Percentiles rank a stretch among this genome's conserved stretches.
These are phyloP conservation scores for Saccharomyces jurei DNA, from an alignment of 805 yeast species.

Conservation along the genomic window DNA sequence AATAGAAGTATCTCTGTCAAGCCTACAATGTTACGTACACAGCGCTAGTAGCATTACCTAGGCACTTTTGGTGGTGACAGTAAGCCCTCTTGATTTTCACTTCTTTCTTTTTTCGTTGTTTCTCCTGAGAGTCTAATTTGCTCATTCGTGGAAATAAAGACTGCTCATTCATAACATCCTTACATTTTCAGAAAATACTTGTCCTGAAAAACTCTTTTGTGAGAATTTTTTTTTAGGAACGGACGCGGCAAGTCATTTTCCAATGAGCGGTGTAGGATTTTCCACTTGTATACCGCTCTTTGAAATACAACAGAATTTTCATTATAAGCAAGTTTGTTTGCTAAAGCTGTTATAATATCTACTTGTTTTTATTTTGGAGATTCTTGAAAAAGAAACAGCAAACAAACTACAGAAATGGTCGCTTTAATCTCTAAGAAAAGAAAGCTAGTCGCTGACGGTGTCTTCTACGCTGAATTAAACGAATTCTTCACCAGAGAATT, in stretches of 20 bases:
- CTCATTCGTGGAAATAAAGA: neutral
- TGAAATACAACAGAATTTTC: neutral
- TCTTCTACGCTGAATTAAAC: conserved; percentile 99
- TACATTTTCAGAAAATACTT: neutral
- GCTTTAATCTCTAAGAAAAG: conserved; percentile 87
- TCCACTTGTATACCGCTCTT: neutral
- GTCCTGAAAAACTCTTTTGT: neutral
- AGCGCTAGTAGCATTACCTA: no score
- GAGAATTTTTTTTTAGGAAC: neutral
- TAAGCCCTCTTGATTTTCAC: neutral
- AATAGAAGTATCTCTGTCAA: no score
- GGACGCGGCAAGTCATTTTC: neutral
- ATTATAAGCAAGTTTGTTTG: neutral
- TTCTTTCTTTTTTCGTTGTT: neutral
- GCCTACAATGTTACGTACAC: no score
- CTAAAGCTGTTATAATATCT: neutral
- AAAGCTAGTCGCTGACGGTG: conserved; percentile 99
- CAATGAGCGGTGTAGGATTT: neutral
- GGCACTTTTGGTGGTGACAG: no score
- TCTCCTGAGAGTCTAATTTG: neutral
- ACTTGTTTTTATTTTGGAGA: neutral
- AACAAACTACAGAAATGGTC: conserved; percentile 26
- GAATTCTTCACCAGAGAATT: conserved; percentile 99
- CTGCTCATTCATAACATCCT: neutral
- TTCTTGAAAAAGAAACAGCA: neutral